Conservation (phyloP, 192 early-diverging fungal genomes). For the Dissophora globulifera region DNA sequence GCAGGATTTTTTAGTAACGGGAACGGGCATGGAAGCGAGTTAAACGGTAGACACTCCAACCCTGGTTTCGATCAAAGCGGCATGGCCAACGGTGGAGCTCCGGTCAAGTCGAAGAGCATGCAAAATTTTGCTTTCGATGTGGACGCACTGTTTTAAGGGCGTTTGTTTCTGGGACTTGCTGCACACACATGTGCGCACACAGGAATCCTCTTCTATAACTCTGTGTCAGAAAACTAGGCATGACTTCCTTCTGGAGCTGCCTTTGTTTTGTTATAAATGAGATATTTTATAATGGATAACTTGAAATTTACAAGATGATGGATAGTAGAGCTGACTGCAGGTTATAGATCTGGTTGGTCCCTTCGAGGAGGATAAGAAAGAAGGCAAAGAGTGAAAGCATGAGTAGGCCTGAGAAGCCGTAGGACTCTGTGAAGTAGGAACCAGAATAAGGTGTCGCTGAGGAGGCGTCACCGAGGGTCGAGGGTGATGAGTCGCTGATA, state of each 20-base stretch:
- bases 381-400: conserved; percentile 39
- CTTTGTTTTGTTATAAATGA: too few species aligned
- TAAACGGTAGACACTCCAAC: neutral
- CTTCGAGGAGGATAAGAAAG: conserved; percentile 25
- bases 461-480: neutral
- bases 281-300: too few species aligned
- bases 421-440: conserved; percentile 17
- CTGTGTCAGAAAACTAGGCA: neutral
- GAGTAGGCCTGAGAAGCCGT: conserved; percentile 29
- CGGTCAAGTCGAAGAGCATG: conserved; percentile 42
- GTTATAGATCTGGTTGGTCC: conserved; percentile 24
- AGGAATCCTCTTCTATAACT: too few species aligned
- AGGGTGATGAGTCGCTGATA: too few species aligned
- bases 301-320: conserved; percentile 21
- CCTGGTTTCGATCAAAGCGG: neutral
- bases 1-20: conserved; percentile 10
- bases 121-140: conserved; percentile 59
- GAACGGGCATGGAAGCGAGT: neutral
- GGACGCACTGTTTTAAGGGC: conserved; percentile 44
- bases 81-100: neutral
- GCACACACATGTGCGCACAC: too few species aligned
- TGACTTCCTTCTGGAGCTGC: neutral
- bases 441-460: neutral
- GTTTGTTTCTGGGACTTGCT: too few species aligned
- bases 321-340: conserved; percentile 31